A percentile compares a stretch with the other conserved stretches of the same genome.
Evolutionary conservation across 306 rosid genomes (phyloP).

Genomic region (Quercus robur): DNA sequence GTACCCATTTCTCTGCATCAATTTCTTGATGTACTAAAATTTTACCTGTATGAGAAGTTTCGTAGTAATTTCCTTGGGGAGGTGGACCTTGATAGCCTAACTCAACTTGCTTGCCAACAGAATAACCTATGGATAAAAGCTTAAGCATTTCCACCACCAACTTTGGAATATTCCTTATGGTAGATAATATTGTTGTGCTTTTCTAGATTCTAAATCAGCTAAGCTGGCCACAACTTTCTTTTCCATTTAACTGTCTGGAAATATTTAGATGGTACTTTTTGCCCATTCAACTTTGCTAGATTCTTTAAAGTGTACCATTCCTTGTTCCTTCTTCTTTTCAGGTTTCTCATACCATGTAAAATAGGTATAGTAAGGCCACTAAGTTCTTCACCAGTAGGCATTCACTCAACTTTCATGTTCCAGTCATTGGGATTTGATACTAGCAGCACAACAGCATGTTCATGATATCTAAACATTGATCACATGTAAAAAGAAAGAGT

Average conservation of each 20-base stretch:
- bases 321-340: background rate
- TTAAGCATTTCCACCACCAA: slow-evolving; percentile 8
- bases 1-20: background rate
- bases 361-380: background rate
- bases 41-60: background rate
- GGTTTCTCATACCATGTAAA: background rate
- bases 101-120: background rate
- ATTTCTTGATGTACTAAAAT: background rate
- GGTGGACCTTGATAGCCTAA: background rate
- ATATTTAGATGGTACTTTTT: background rate
- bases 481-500: too few relatives aligned
- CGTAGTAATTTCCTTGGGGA: slow-evolving; percentile 3
- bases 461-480: too few relatives aligned
- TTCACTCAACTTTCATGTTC: too few relatives aligned
- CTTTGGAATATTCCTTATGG: background rate
- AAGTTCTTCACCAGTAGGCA: background rate
- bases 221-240: background rate
- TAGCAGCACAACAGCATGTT: too few relatives aligned
- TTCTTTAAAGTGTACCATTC: background rate
- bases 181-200: background rate
- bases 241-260: background rate
- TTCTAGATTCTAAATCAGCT: slow-evolving; percentile 8
- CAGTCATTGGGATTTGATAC: too few relatives aligned
- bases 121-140: background rate
- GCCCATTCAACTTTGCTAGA: background rate